Base-by-base conservation (phyloP, 768 basidiomycete species). In the Cystobasidiopsis lactophilus region DNA sequence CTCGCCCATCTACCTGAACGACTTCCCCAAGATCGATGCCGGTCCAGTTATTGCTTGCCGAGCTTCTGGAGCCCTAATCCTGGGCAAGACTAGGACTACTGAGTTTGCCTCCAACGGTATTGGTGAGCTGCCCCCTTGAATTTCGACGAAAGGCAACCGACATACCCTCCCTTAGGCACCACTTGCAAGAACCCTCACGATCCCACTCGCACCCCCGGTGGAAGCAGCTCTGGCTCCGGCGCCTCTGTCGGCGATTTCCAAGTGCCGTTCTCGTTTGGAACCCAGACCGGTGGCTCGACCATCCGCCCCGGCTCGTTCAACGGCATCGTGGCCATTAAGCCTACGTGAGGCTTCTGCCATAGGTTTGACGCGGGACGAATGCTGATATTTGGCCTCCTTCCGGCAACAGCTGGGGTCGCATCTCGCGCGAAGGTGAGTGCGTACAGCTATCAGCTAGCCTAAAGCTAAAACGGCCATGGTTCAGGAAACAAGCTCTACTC, bases 241-340 rank as follows among this genome's bases (percentile, higher is more conserved):
- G 66, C 65, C 0, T 63, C 59, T 0, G 65, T 67, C 2, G 58
- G 59, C 21, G 65, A 67, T 46, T 63, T 57, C 50, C 66, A 67
- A 53, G 57, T 57, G 30, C 61, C 62, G 2, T 23, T 66, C 16
- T 58, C 62, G 2, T 31, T 24, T 14, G 53, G 57, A 27, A 57
- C 54, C 13, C 62, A 61, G 26, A 55, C 57, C 11, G 54, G 45
- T 40, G 66, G 66, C 1, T 61, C 59, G 26, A 64, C 61, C 1
- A 61, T 64, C 19, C 57, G 66, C 11, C 65, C 66, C 0, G 66
- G 57, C 10, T 62, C 61, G 18, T 67, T 53, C 57, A 66, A 64
- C 52, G 63, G 63, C 18, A 63, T 67, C 45, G 66, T 56, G 33
- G 64, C 57, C 0, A 50, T 64, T 40, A 66, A 67, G 53, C 64